Conservation (phyloP, 2,329 filamentous ascomycete genomes). For the Tolypocladium cylindrosporum region DNA sequence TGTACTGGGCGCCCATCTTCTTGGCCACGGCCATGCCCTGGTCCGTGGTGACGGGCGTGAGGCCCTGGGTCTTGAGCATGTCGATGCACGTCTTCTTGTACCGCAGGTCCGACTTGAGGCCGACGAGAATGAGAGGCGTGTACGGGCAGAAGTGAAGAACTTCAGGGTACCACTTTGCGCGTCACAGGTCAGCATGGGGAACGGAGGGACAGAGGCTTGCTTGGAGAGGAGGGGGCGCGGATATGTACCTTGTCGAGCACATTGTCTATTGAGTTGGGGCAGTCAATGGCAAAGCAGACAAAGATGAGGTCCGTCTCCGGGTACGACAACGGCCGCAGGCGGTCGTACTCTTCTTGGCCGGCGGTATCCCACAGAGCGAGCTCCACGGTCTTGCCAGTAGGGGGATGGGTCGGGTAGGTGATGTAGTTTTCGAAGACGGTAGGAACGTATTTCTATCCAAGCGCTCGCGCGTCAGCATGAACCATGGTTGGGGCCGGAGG, state of each 20-base stretch:
- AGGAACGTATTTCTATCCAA: constrained; percentile 87
- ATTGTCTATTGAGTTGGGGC: constrained; percentile 95
- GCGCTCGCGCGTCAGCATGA: not conserved
- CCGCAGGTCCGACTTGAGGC: constrained; percentile 93
- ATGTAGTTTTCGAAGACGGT: constrained; percentile 99
- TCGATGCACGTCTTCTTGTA: constrained; percentile 96
- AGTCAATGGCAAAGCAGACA: constrained; percentile 98
- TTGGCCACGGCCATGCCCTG: constrained; percentile 81
- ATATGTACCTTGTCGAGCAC: constrained; percentile 86
- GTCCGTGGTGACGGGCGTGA: constrained; percentile 87
- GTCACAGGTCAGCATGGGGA: constrained; percentile 3
- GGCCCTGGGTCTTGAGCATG: constrained; percentile 93
- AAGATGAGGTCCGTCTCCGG: constrained; percentile 97
- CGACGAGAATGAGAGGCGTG: constrained; percentile 89
- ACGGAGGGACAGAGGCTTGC: not conserved
- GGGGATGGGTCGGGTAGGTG: constrained; percentile 83
- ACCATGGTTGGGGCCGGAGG: not conserved
- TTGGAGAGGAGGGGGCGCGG: not conserved
- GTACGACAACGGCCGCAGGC: constrained; percentile 89
- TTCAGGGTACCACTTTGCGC: constrained; percentile 89
- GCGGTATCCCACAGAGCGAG: constrained; percentile 97
- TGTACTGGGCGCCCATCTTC: constrained; percentile 92
- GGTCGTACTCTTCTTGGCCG: constrained; percentile 97
- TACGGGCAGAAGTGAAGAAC: constrained; percentile 98
- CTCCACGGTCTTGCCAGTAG: constrained; percentile 88